A percentile compares a stretch with the other conserved stretches of the same genome.
phyloP scores from a whole-genome alignment of 805 yeast genomes.

The Ogataea pilisensis region DNA sequence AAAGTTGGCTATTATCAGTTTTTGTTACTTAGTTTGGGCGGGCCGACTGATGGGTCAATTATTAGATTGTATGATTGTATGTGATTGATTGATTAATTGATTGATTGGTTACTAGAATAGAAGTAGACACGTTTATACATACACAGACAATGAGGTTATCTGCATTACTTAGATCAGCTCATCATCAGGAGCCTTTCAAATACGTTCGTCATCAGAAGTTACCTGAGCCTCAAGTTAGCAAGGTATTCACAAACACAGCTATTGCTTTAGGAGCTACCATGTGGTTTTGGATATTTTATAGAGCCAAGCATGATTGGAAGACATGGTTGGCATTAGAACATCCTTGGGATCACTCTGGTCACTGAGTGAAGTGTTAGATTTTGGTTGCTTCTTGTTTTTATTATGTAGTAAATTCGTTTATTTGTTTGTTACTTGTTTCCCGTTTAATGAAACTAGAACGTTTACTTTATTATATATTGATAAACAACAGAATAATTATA shows the following conservation, averaged over 20 bases:
- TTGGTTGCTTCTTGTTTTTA: background rate
- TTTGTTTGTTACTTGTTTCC: background rate
- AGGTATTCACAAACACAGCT: conserved; percentile 53
- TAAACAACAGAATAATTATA: too few relatives aligned
- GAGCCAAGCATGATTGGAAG: conserved; percentile 69
- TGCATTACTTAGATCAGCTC: conserved; percentile 7
- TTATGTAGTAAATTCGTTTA: background rate
- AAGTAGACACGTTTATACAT: background rate
- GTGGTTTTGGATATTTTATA: conserved; percentile 86
- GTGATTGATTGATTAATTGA: too few relatives aligned
- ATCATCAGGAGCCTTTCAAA: conserved; percentile 15
- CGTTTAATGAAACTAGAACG: too few relatives aligned
- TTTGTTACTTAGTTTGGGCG: too few relatives aligned
- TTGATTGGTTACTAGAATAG: background rate
- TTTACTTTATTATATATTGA: too few relatives aligned
- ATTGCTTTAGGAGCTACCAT: conserved; percentile 75
- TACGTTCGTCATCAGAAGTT: conserved; percentile 51
- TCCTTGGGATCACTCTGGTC: conserved; percentile 37
- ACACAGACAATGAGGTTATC: conserved; percentile 1
- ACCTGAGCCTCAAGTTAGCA: conserved; percentile 62
- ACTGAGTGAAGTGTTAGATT: conserved; percentile 4
- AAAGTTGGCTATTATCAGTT: too few relatives aligned
- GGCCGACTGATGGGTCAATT: too few relatives aligned
- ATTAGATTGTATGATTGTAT: too few relatives aligned
- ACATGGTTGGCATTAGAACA: conserved; percentile 51